These are phyloP conservation scores for Neospermospora avenae DNA, from an alignment of 2,329 filamentous ascomycete genomes.

Conservation along the genomic window DNA sequence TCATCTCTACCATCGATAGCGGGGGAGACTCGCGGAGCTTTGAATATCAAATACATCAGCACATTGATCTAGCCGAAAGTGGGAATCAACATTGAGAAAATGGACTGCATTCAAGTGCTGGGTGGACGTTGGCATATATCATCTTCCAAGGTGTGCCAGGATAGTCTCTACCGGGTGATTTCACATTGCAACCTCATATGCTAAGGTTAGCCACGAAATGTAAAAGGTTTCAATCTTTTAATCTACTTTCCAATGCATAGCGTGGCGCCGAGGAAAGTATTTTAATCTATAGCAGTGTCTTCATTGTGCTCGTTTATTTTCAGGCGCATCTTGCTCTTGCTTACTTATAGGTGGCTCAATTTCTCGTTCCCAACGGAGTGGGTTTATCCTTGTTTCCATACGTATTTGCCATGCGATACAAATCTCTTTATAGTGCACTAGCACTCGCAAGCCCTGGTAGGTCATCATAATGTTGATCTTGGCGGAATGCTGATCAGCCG, in stretches of 20 bases:
- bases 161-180: neutral
- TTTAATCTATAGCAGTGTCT: neutral
- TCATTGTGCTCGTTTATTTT: neutral
- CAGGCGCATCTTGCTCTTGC: neutral
- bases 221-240: neutral
- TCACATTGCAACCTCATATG: neutral
- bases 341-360: neutral
- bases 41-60: too few relatives aligned
- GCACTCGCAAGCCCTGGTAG: conserved; percentile 1
- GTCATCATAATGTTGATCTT: neutral
- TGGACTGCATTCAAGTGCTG: neutral
- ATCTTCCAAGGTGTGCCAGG: neutral
- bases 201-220: neutral
- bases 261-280: neutral
- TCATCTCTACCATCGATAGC: too few relatives aligned
- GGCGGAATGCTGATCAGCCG: neutral
- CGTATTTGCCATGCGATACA: neutral
- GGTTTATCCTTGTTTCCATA: neutral
- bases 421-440: neutral
- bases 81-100: neutral
- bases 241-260: neutral
- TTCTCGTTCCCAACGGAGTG: neutral
- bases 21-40: too few relatives aligned
- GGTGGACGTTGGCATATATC: neutral
- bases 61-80: too few relatives aligned